These are phyloP conservation scores for Mrakia gelida DNA, from an alignment of 768 basidiomycete genomes.

Conservation along the genomic window DNA sequence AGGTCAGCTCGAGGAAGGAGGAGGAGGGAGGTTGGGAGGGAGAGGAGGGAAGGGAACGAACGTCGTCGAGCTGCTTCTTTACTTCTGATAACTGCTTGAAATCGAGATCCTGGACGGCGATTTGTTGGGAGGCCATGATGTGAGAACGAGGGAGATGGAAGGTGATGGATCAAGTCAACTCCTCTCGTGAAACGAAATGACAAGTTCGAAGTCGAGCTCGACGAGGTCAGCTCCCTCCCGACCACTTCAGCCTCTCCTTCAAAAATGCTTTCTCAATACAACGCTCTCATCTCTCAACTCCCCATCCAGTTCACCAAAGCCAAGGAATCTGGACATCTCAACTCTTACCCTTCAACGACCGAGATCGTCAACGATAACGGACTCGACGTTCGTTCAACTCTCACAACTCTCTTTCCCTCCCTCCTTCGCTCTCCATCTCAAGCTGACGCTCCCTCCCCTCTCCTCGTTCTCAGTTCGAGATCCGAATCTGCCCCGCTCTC, in stretches of 20 bases:
- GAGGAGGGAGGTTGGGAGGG: background rate
- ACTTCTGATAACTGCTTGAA: conserved; percentile 82
- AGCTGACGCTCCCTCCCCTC: background rate
- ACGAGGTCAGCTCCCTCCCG: background rate
- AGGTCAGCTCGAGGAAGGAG: background rate
- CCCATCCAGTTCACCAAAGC: conserved; percentile 29
- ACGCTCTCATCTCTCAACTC: conserved; percentile 9
- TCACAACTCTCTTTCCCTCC: background rate
- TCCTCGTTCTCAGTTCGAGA: conserved; percentile 18
- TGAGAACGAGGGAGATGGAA: background rate
- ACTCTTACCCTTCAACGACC: conserved; percentile 20
- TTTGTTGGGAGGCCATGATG: conserved; percentile 52
- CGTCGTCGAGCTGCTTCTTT: conserved; percentile 87
- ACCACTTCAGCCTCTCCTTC: background rate
- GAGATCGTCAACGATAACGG: conserved; percentile 30
- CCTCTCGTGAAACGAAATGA: no score
- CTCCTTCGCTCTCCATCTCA: background rate
- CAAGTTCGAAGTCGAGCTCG: background rate
- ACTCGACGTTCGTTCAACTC: conserved; percentile 6
- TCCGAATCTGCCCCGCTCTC: conserved; percentile 30
- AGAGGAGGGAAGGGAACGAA: conserved; percentile 38
- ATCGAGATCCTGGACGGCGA: conserved; percentile 78
- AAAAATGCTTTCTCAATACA: conserved; percentile 27
- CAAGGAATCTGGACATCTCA: conserved; percentile 23
- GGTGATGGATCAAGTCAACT: background rate